Conservation (phyloP, 345 rosid species). For the Ailanthus altissimus region DNA sequence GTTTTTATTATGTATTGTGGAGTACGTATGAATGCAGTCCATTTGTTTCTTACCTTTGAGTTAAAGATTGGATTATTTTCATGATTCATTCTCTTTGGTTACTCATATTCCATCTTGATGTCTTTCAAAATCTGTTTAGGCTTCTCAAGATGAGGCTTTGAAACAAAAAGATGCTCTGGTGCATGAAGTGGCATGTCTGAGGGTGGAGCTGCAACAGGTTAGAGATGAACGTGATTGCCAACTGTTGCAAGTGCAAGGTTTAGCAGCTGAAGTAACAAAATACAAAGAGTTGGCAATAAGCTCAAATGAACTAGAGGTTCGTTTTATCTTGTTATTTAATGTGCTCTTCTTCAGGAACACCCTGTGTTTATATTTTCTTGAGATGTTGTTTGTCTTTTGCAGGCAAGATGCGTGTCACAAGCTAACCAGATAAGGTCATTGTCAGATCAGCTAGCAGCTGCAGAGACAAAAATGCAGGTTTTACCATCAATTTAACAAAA, state of each 20-base stretch:
- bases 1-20: not conserved
- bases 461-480: conserved; percentile 75
- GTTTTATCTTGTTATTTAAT: conserved; percentile 7
- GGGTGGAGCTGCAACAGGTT: conserved; percentile 64
- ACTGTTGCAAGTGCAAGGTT: conserved; percentile 48
- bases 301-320: conserved; percentile 83
- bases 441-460: conserved; percentile 62
- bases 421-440: conserved; percentile 58
- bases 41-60: not conserved
- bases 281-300: conserved; percentile 63
- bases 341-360: not conserved
- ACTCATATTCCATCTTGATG: conserved; percentile 2
- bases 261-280: conserved; percentile 56
- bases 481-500: conserved; percentile 14
- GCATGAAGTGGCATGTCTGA: conserved; percentile 64
- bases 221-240: conserved; percentile 71
- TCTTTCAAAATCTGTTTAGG: conserved; percentile 44
- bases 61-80: not conserved
- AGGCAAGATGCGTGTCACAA: conserved; percentile 75
- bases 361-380: conserved; percentile 12
- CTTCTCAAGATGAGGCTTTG: conserved; percentile 67
- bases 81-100: conserved; percentile 4
- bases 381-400: conserved; percentile 30
- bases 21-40: not conserved
- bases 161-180: conserved; percentile 70